phyloP scores from a whole-genome alignment of 2,329 filamentous ascomycete genomes.

The Diplocarpon mali region DNA sequence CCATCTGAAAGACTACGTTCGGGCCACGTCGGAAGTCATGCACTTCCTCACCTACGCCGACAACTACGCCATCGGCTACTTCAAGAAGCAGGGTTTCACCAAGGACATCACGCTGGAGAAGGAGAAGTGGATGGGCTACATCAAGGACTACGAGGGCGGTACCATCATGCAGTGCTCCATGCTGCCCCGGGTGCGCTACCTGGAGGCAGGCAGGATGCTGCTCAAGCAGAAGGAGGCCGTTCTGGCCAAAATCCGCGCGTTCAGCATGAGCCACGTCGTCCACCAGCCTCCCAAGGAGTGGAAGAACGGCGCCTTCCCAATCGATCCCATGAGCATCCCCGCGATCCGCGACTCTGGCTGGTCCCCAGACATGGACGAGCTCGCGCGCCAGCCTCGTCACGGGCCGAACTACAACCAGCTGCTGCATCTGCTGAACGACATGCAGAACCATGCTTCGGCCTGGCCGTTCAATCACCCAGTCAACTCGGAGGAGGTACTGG shows the following conservation, averaged over 20 bases:
- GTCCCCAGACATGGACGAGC: constrained; percentile 95
- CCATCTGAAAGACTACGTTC: constrained; percentile 95
- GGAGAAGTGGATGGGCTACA: constrained; percentile 96
- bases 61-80: constrained; percentile 98
- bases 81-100: constrained; percentile 98
- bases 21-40: constrained; percentile 93
- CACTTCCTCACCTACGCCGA: constrained; percentile 98
- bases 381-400: constrained; percentile 87
- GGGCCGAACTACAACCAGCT: constrained; percentile 95
- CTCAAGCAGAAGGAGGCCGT: constrained; percentile 96
- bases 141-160: constrained; percentile 98
- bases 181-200: constrained; percentile 88
- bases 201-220: constrained; percentile 86
- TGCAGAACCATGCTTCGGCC: constrained; percentile 84
- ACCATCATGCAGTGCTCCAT: constrained; percentile 99
- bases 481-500: constrained; percentile 90
- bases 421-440: constrained; percentile 81
- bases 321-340: constrained; percentile 76
- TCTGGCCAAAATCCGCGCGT: constrained; percentile 86
- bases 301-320: constrained; percentile 61
- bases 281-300: constrained; percentile 80
- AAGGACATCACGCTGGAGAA: constrained; percentile 93
- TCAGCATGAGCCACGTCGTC: constrained; percentile 77
- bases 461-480: constrained; percentile 96
- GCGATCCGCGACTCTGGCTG: constrained; percentile 89